Evolutionary conservation across 148 eudicot genomes (phyloP), one percentile per base, ranked within the genome.

Genomic region (Polygonum aviculare): DNA sequence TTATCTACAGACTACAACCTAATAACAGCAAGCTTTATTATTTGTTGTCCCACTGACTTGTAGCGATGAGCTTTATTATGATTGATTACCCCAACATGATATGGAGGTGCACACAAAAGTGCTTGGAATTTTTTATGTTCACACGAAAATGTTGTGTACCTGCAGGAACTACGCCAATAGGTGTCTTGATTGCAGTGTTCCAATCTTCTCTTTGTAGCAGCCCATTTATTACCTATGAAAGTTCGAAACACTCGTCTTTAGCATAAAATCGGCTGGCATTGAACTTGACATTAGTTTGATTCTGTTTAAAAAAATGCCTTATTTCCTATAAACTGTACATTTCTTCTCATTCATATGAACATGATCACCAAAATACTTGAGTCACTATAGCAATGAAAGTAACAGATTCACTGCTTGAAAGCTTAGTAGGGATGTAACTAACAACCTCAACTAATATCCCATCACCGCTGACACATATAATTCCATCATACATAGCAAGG

Each of bases 381-480:
- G n/a, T 35, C 45, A 62, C 38, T 31, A 26, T 62, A 62, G 5
- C 10, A 35, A 7, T n/a, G 35, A 36, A 65, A 65, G 71, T 35
- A 9, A 65, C 16, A 21, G 7, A 62, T 21, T 22, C 65, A 59
- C 3, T 10, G 35, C 14, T 60, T 60, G 1, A 12, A 31, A 63
- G 39, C 40, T 21, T 63, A 63, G 38, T 12, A 67, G 45, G 38
- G 41, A 67, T 67, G 72, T 67, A 72, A 49, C 16, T 62, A 76
- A 76, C 67, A 77, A 94, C 98, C 97, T 94, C 98, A 77, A 89
- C 98, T 73, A 94, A 79, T 74, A 88, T 77, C 72, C 98, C 97
- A 83, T 94, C 98, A 48, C 98, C 98, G 74, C 98, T 90, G 69
- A 94, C 94, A 80, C 98, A 94, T 81, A 92, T 86, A 74, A 94